Percentiles rank a stretch among this genome's conserved stretches.
These are phyloP conservation scores for Ormosia semicastrata DNA, from an alignment of 306 rosid species.

Conservation along the genomic window DNA sequence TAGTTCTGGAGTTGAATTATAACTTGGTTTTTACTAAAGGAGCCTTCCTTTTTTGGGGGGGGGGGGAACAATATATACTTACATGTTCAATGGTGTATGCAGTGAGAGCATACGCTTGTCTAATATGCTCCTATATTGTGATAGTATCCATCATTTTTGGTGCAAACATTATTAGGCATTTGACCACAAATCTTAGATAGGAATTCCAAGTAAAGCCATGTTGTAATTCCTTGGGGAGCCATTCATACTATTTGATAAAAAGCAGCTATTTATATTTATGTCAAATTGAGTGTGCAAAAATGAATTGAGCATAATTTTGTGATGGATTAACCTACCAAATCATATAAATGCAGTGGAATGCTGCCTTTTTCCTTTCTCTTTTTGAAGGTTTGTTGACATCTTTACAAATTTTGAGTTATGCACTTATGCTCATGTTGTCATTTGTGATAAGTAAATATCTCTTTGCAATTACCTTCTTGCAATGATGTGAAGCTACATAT, in stretches of 20 bases:
- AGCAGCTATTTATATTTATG: neutral
- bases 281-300: neutral
- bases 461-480: neutral
- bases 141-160: no score
- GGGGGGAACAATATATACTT: neutral
- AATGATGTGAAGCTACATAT: conserved; percentile 20
- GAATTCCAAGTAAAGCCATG: neutral
- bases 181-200: neutral
- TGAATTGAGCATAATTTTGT: neutral
- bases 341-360: neutral
- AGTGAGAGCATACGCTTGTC: no score
- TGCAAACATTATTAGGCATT: neutral
- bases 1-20: conserved; percentile 32
- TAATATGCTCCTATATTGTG: no score
- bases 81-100: neutral
- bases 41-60: neutral
- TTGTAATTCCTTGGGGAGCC: neutral
- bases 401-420: neutral
- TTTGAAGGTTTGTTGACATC: neutral
- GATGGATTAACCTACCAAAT: conserved; percentile 1
- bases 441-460: neutral
- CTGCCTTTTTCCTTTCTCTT: neutral
- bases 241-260: neutral
- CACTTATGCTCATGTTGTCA: neutral
- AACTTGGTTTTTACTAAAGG: conserved; percentile 9